These are phyloP conservation scores for Casaregolazyma suthepensis DNA, from an alignment of 1,139 yeast genomes.

Conservation along the genomic window DNA sequence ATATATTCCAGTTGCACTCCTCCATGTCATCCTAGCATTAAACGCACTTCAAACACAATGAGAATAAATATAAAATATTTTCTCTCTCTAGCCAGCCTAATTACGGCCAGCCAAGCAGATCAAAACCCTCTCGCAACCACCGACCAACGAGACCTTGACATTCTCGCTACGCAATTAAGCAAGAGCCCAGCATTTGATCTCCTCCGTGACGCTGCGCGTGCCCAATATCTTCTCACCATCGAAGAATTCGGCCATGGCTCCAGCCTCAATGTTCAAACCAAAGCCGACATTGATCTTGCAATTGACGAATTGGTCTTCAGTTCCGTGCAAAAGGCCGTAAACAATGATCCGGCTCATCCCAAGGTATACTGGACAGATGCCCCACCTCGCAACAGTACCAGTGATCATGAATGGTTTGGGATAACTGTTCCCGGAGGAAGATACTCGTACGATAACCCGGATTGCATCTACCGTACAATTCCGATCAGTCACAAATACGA, in stretches of 20 bases:
- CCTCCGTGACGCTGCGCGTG: background rate
- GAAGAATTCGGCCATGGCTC: background rate
- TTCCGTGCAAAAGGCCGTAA: background rate
- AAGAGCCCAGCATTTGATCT: background rate
- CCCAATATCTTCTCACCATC: background rate
- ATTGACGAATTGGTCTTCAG: background rate
- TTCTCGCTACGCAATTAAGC: background rate
- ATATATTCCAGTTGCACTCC: background rate
- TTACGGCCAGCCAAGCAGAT: background rate
- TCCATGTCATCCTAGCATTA: background rate
- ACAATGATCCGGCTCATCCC: background rate
- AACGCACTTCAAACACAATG: background rate
- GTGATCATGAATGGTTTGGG: background rate
- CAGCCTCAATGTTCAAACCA: background rate
- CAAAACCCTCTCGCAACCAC: background rate
- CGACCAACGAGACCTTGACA: background rate
- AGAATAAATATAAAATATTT: background rate
- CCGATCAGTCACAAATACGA: background rate
- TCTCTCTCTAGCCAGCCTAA: background rate
- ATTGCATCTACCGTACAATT: background rate
- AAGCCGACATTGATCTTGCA: background rate
- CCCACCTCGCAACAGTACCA: background rate
- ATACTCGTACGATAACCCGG: background rate
- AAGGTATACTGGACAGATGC: background rate
- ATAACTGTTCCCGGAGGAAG: background rate